These are phyloP conservation scores for Gaeumannomyces tritici DNA, from an alignment of 2,329 filamentous ascomycete species.

Conservation along the genomic window DNA sequence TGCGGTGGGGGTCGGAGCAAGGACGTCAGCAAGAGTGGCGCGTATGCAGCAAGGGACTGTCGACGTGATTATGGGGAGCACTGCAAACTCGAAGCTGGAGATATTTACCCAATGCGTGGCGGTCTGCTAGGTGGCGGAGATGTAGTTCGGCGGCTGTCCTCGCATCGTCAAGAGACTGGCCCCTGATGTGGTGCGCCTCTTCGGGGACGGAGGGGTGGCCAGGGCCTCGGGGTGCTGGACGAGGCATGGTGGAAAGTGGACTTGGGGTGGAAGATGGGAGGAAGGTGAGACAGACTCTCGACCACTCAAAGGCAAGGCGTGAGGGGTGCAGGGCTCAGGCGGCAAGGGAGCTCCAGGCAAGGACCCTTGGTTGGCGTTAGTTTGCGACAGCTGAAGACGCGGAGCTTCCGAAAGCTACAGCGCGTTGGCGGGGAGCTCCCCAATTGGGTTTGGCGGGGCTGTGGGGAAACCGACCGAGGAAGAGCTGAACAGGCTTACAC, in stretches of 20 bases:
- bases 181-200: neutral
- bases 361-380: neutral
- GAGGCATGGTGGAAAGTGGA: neutral
- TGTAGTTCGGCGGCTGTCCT: neutral
- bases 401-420: neutral
- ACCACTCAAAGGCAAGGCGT: too few species aligned
- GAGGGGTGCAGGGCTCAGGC: neutral
- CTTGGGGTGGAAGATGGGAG: neutral
- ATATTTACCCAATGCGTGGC: neutral
- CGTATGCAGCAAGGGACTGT: too few species aligned
- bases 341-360: too few species aligned
- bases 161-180: neutral
- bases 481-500: neutral
- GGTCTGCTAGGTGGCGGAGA: neutral
- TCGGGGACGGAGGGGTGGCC: neutral
- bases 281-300: neutral
- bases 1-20: neutral
- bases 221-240: neutral
- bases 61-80: too few species aligned
- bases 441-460: neutral
- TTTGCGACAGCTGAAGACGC: neutral
- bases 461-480: neutral
- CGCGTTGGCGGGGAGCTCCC: neutral
- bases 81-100: neutral
- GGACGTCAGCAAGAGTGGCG: neutral